These are phyloP conservation scores for Alternaria triticimaculans DNA, from an alignment of 2,329 filamentous ascomycete genomes.

Conservation along the genomic window DNA sequence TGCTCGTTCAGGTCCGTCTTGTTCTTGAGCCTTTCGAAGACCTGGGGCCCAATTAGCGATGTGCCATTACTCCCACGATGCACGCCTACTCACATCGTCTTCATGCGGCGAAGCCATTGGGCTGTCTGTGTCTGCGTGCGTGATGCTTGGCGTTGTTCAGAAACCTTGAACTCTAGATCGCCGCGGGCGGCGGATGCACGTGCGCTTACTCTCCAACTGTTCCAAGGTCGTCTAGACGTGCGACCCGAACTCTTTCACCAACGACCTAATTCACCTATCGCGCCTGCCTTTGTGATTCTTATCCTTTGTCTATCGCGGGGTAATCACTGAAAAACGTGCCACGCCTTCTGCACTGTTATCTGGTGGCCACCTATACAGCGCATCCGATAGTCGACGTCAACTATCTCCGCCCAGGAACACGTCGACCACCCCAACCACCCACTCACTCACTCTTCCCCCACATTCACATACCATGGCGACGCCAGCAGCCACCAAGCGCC, in stretches of 20 bases:
- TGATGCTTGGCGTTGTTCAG: constrained; percentile 32
- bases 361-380: constrained; percentile 7
- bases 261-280: neutral
- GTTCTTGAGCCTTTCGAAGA: constrained; percentile 66
- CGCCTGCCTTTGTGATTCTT: neutral
- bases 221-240: neutral
- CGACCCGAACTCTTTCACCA: neutral
- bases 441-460: neutral
- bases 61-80: neutral
- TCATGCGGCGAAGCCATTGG: constrained; percentile 53
- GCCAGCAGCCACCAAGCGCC: constrained; percentile 51
- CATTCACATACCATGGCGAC: constrained; percentile 45
- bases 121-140: constrained; percentile 38
- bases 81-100: constrained; percentile 52
- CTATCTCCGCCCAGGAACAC: constrained; percentile 1
- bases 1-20: constrained; percentile 65
- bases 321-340: neutral
- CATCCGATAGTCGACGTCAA: constrained; percentile 3
- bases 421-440: constrained; percentile 1
- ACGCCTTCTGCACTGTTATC: neutral
- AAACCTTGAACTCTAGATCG: constrained; percentile 23
- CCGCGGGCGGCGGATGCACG: constrained; percentile 20
- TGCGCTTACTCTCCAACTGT: constrained; percentile 12
- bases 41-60: constrained; percentile 41
- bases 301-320: neutral